phyloP scores from a whole-genome alignment of 768 basidiomycete species.

The Lactifluus subvellereus region DNA sequence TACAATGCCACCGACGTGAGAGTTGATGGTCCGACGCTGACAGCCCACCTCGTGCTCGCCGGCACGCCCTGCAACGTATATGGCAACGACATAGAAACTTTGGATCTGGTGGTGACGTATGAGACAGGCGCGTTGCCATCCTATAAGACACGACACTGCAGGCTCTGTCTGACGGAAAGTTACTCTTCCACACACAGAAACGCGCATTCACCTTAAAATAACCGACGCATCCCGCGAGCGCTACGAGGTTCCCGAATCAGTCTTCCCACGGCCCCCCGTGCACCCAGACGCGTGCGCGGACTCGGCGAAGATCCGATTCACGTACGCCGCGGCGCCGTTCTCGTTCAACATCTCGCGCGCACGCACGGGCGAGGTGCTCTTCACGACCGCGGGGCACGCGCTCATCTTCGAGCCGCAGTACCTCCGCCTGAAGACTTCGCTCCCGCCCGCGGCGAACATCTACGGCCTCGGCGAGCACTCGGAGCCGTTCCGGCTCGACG shows the following conservation, averaged over 20 bases:
- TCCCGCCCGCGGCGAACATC: conserved; percentile 59
- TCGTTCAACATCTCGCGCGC: conserved; percentile 52
- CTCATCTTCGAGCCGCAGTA: conserved; percentile 76
- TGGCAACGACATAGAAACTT: conserved; percentile 45
- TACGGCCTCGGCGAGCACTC: conserved; percentile 78
- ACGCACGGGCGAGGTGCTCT: conserved; percentile 47
- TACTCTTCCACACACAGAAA: conserved; percentile 25
- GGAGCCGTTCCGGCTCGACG: conserved; percentile 53
- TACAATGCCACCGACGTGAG: conserved; percentile 48
- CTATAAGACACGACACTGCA: no score
- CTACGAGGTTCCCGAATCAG: conserved; percentile 59
- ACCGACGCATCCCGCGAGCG: conserved; percentile 44
- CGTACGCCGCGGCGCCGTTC: conserved; percentile 54
- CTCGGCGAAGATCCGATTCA: conserved; percentile 48
- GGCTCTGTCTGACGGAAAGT: neutral
- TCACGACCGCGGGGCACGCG: conserved; percentile 53
- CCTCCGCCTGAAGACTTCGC: conserved; percentile 58
- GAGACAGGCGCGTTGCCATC: conserved; percentile 41
- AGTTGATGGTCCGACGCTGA: conserved; percentile 36
- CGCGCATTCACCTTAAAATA: conserved; percentile 61
- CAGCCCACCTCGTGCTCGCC: conserved; percentile 48
- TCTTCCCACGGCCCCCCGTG: conserved; percentile 49
- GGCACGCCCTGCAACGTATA: conserved; percentile 53
- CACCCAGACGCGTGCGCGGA: conserved; percentile 29
- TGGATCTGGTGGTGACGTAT: conserved; percentile 50